These are phyloP conservation scores for Kandelia obovata DNA, from an alignment of 345 rosid genomes.

Conservation along the genomic window DNA sequence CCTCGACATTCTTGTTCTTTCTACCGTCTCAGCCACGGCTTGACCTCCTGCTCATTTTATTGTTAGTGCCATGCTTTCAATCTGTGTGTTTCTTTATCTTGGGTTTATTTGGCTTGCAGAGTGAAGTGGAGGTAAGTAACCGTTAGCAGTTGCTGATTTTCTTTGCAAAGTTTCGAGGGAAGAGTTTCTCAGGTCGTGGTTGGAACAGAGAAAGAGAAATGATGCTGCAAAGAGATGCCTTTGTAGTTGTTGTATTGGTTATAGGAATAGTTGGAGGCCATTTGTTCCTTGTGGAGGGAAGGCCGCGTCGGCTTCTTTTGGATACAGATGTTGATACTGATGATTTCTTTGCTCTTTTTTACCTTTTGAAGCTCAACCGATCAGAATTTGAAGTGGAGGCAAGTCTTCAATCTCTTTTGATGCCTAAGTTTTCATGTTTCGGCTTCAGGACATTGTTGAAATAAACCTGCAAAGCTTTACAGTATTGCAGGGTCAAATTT, in stretches of 20 bases:
- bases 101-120: not conserved
- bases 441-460: not conserved
- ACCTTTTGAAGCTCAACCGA: constrained; percentile 75
- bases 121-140: constrained; percentile 10
- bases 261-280: constrained; percentile 17
- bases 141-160: constrained; percentile 5
- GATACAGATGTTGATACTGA: constrained; percentile 90
- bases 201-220: constrained; percentile 22
- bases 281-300: constrained; percentile 25
- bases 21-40: not conserved
- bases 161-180: constrained; percentile 3
- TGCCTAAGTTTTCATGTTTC: constrained; percentile 1
- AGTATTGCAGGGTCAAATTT: no score
- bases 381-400: constrained; percentile 80
- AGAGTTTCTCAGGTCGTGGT: constrained; percentile 11
- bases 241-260: constrained; percentile 20
- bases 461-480: not conserved
- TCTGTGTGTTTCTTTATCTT: no score
- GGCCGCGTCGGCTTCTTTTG: constrained; percentile 56
- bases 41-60: not conserved
- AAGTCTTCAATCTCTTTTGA: constrained; percentile 5
- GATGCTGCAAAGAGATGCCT: constrained; percentile 23
- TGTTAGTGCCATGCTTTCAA: not conserved
- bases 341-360: constrained; percentile 79
- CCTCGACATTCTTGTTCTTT: not conserved